These are phyloP conservation scores for Litsea cubeba DNA, from an alignment of 164 flowering plant genomes.

Conservation along the genomic window DNA sequence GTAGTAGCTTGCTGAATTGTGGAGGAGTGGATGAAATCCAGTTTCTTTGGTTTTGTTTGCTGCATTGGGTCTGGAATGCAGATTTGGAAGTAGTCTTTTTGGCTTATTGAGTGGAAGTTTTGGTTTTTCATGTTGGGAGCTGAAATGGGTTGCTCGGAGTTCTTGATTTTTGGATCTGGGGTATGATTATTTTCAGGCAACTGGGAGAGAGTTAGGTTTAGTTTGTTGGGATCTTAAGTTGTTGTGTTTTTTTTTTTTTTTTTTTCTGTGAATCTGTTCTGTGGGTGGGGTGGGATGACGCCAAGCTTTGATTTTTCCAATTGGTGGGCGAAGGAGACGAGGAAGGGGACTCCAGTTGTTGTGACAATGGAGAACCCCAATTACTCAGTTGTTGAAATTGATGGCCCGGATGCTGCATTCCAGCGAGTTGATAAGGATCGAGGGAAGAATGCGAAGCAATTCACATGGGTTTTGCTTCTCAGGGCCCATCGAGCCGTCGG, in stretches of 20 bases:
- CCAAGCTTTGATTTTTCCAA: constrained; percentile 56
- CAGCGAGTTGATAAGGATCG: constrained; percentile 58
- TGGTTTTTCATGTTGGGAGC: constrained; percentile 15
- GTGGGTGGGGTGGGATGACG: constrained; percentile 27
- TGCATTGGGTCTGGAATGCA: constrained; percentile 31
- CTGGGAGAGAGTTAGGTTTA: not conserved
- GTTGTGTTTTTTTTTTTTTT: not conserved
- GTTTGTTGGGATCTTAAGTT: not conserved
- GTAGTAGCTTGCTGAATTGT: constrained; percentile 19
- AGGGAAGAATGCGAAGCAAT: constrained; percentile 77
- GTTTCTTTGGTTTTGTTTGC: constrained; percentile 16
- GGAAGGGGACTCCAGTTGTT: constrained; percentile 66
- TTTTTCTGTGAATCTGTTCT: not conserved
- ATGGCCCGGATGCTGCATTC: constrained; percentile 62
- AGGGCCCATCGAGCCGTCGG: constrained; percentile 75
- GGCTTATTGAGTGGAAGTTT: constrained; percentile 17
- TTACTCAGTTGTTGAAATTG: constrained; percentile 62
- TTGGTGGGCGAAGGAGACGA: constrained; percentile 48
- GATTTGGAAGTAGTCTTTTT: constrained; percentile 16
- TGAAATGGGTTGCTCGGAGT: constrained; percentile 42
- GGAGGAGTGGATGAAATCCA: constrained; percentile 15
- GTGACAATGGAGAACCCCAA: constrained; percentile 89
- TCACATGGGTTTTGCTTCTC: constrained; percentile 77
- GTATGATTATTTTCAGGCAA: not conserved
- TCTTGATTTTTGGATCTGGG: constrained; percentile 43